These are phyloP conservation scores for Chalaropsis thielavioides DNA, from an alignment of 2,329 filamentous ascomycete genomes.

Conservation along the genomic window DNA sequence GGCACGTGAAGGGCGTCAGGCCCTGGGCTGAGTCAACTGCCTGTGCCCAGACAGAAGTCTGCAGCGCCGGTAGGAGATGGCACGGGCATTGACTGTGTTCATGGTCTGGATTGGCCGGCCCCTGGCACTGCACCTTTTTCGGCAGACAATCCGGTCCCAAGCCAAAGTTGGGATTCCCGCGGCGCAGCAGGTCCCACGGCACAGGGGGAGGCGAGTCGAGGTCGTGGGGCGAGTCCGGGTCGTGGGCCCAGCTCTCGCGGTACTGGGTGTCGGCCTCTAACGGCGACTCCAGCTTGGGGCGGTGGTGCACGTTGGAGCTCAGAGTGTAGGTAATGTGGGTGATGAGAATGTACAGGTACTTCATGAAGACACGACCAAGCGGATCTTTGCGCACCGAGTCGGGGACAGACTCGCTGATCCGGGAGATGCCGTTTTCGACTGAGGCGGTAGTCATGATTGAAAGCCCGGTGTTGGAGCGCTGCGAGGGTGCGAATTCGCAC, in stretches of 20 bases:
- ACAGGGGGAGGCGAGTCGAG: conserved; percentile 23
- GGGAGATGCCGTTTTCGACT: conserved; percentile 11
- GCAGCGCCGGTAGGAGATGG: conserved; percentile 21
- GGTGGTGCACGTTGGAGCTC: conserved; percentile 11
- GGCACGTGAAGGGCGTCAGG: neutral
- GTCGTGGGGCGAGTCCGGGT: conserved; percentile 21
- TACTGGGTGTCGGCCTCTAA: neutral
- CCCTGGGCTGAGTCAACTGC: neutral
- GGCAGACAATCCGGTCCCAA: neutral
- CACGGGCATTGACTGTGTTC: conserved; percentile 23
- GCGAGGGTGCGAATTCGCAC: neutral
- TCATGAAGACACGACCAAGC: conserved; percentile 7
- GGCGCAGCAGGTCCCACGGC: conserved; percentile 37
- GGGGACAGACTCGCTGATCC: conserved; percentile 1
- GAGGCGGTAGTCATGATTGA: conserved; percentile 8
- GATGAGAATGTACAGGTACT: conserved; percentile 16
- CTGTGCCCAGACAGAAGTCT: conserved; percentile 23
- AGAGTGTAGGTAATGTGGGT: conserved; percentile 1
- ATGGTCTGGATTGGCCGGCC: conserved; percentile 20
- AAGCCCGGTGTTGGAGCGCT: conserved; percentile 4
- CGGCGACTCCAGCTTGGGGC: conserved; percentile 8
- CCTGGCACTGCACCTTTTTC: neutral
- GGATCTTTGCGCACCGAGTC: neutral
- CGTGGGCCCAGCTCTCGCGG: conserved; percentile 19
- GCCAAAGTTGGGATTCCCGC: conserved; percentile 19